phyloP scores from a whole-genome alignment of 2,329 filamentous ascomycete genomes.

The Penicillium sumatraense region DNA sequence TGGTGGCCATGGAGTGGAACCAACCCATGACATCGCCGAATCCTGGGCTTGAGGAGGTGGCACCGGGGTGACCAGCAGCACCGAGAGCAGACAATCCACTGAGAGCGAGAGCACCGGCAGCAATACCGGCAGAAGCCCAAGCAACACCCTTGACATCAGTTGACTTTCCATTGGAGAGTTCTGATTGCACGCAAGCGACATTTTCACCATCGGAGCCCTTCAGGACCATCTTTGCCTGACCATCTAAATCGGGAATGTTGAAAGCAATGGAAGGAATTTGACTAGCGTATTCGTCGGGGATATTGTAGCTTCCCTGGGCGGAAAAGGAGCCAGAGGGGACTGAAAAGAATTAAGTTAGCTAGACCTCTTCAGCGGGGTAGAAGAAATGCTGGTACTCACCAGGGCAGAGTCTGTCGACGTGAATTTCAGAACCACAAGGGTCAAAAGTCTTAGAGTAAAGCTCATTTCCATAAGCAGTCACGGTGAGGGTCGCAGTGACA shows the following conservation, averaged over 20 bases:
- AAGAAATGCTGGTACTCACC: conserved; percentile 53
- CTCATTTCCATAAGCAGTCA: conserved; percentile 81
- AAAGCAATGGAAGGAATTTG: conserved; percentile 90
- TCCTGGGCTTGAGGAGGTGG: conserved; percentile 73
- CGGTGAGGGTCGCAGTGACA: conserved; percentile 74
- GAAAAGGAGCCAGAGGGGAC: conserved; percentile 76
- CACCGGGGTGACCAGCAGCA: conserved; percentile 63
- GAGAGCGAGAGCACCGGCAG: conserved; percentile 78
- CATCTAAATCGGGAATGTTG: conserved; percentile 85
- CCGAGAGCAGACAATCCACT: conserved; percentile 73
- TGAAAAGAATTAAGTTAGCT: conserved; percentile 25
- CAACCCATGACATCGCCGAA: conserved; percentile 85
- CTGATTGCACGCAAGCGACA: conserved; percentile 81
- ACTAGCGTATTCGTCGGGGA: conserved; percentile 72
- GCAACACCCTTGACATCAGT: conserved; percentile 74
- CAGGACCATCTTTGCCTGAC: conserved; percentile 78
- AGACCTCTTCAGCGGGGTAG: neutral
- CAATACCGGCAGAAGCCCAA: conserved; percentile 82
- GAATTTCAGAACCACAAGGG: conserved; percentile 72
- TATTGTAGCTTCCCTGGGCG: conserved; percentile 71
- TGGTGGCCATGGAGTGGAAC: conserved; percentile 93
- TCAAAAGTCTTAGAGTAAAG: conserved; percentile 83
- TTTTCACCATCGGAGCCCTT: conserved; percentile 63
- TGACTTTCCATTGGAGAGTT: conserved; percentile 86
- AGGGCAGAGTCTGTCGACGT: conserved; percentile 78